Base-by-base conservation (phyloP, 2,329 filamentous ascomycete species). In the Penicillium brevicompactum region DNA sequence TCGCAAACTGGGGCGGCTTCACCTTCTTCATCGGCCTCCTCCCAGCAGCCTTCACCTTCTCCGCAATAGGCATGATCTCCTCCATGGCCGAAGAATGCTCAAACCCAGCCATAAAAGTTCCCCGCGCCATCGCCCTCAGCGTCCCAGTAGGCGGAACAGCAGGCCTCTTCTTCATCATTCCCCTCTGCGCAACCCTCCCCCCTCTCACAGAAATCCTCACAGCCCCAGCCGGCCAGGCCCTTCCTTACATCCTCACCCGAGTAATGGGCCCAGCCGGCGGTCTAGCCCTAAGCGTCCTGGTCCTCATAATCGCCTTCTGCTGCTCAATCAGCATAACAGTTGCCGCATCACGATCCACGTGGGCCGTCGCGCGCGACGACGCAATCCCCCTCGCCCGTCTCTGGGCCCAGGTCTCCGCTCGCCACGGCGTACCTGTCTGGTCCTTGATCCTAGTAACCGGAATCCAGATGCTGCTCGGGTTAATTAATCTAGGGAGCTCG, bases 1-100 rank as follows among this genome's bases (percentile, higher is more conserved):
- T 85, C 11, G 79, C 82, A 0, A 84, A 84, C 8, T 87, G 83
- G 82, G 80, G 80, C 2, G 73, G 72, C 13, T 86, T 87, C 63
- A 82, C 81, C 0, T 86, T 87, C 69, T 85, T 84, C 70, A 86
- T 87, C 56, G 84, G 84, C 21, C 76, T 86, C 9, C 72, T 87
- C 2, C 84, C 84, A 2, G 77, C 82, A 0, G 82, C 82, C 7
- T 85, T 84, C 61, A 82, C 78, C 58, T 85, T 85, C 62, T 81
- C 80, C 1, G 84, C 83, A 2, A 76, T 87, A 22, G 84, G 84
- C 2, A 86, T 87, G 84, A 82, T 86, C 51, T 78, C 81, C 0
- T 80, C 80, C 10, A 86, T 86, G 84, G 83, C 82, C 0, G 83
- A 86, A 70, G 83, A 86, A 67, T 82, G 80, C 37, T 66, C 74